Evolutionary conservation across 805 yeast species (phyloP), one percentile per base, ranked within the genome.

Genomic region (Ogataea dorogensis): DNA sequence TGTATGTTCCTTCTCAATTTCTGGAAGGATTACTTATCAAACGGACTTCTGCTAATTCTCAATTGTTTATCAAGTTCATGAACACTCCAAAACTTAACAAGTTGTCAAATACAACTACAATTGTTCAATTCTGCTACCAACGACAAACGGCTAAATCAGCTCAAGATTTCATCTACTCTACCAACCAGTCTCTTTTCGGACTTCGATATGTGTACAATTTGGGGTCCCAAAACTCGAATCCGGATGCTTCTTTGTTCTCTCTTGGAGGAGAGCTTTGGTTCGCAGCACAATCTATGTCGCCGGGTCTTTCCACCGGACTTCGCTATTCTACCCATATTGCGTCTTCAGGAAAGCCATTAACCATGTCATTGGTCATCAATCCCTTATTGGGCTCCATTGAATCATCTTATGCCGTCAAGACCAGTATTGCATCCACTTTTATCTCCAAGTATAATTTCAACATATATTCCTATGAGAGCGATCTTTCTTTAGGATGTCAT

Each of bases 301-400:
- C 97, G 0, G 98, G 97, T 0, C 56, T 89, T 13, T 86, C 96
- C 0, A 76, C 94, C 2, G 91, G 95, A 0, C 58, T 87, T 31
- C 64, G 97, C 28, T 91, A 93, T 57, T 74, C 91, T 1, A 86
- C 96, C 0, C 81, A 86, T 43, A 35, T 59, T 6, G 79, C 96
- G 0, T 77, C 85, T 27, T 84, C 95, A 0, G 95, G 94, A 3
- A 83, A 86, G 44, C 98, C 98, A 0, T 63, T 89, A 44, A 85
- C 96, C 0, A 74, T 93, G 71, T 84, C 98, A 0, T 53, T 91
- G 24, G 81, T 95, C 0, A 71, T 82, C 40, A 93, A 93, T 57
- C 98, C 98, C 1, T 66, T 93, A 11, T 67, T 91, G 55, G 98
- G 98, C 2, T 89, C 88, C 47, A 62, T 93, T 2, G 81, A 95